A percentile compares a stretch with the other conserved stretches of the same genome.
Evolutionary conservation across 2,329 filamentous ascomycete genomes (phyloP).

Genomic region (Exophiala viscosa): DNA sequence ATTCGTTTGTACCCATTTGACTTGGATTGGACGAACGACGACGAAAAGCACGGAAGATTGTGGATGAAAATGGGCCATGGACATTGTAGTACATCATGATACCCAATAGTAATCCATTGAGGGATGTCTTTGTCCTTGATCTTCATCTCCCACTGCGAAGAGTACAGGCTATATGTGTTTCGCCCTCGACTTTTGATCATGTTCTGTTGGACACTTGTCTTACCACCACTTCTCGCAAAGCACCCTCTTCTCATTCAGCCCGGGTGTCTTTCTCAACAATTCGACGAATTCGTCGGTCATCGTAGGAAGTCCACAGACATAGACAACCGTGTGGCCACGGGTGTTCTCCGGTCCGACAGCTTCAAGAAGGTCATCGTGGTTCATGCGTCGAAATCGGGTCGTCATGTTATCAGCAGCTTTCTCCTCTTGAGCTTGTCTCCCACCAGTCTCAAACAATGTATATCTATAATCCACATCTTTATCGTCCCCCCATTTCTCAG

Average conservation of each 20-base stretch:
- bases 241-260: constrained; percentile 48
- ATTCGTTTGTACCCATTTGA: too few species aligned
- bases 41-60: too few species aligned
- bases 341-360: constrained; percentile 33
- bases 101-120: neutral
- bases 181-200: neutral
- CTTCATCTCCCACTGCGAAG: neutral
- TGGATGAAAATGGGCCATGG: too few species aligned
- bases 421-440: neutral
- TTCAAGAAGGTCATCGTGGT: constrained; percentile 35
- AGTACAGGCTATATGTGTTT: neutral
- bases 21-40: too few species aligned
- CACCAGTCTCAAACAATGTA: constrained; percentile 47
- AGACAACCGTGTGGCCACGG: constrained; percentile 51
- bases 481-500: constrained; percentile 29
- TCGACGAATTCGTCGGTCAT: constrained; percentile 67
- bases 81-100: neutral
- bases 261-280: constrained; percentile 36
- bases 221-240: constrained; percentile 65
- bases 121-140: neutral
- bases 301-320: constrained; percentile 63
- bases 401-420: constrained; percentile 23
- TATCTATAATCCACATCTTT: constrained; percentile 42
- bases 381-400: constrained; percentile 35
- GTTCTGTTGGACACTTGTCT: neutral